phyloP scores from a whole-genome alignment of 2,329 filamentous ascomycete species.

The Penicillium hordei region DNA sequence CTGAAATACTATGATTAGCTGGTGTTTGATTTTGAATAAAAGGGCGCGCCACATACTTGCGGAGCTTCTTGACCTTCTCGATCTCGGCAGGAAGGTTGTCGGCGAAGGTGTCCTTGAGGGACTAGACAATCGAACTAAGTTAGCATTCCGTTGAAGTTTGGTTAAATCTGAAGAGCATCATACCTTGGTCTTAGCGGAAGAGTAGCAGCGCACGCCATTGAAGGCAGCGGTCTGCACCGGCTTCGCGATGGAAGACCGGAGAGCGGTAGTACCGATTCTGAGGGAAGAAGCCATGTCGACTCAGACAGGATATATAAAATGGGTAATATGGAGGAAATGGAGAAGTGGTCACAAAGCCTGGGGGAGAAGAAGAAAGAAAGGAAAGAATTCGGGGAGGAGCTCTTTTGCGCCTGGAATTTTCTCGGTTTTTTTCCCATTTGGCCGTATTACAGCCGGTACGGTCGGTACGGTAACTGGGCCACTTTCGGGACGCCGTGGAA shows the following conservation, averaged over 20 bases:
- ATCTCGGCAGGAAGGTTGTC: conserved; percentile 94
- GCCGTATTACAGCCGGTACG: conserved; percentile 35
- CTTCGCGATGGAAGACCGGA: conserved; percentile 72
- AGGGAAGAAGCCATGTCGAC: conserved; percentile 77
- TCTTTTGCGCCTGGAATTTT: conserved; percentile 30
- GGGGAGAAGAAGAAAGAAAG: conserved; percentile 38
- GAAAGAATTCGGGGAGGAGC: conserved; percentile 32
- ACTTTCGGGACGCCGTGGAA: conserved; percentile 20
- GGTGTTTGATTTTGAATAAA: conserved; percentile 1
- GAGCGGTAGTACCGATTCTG: conserved; percentile 75
- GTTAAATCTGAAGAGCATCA: conserved; percentile 6
- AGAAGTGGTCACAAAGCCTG: conserved; percentile 34
- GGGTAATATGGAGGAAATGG: conserved; percentile 27
- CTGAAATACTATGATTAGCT: conserved; percentile 49
- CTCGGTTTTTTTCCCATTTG: conserved; percentile 36
- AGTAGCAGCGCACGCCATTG: conserved; percentile 86
- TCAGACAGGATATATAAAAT: conserved; percentile 29
- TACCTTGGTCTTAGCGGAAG: conserved; percentile 82
- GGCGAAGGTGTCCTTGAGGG: conserved; percentile 97
- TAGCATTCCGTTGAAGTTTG: conserved; percentile 19
- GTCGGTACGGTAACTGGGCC: conserved; percentile 23
- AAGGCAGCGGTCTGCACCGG: conserved; percentile 71
- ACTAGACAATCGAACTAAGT: conserved; percentile 55
- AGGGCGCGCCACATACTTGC: conserved; percentile 67
- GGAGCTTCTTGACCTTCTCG: conserved; percentile 98